phyloP scores from a whole-genome alignment of 371 early-diverging fungal species.

The Mortierella sp. region DNA sequence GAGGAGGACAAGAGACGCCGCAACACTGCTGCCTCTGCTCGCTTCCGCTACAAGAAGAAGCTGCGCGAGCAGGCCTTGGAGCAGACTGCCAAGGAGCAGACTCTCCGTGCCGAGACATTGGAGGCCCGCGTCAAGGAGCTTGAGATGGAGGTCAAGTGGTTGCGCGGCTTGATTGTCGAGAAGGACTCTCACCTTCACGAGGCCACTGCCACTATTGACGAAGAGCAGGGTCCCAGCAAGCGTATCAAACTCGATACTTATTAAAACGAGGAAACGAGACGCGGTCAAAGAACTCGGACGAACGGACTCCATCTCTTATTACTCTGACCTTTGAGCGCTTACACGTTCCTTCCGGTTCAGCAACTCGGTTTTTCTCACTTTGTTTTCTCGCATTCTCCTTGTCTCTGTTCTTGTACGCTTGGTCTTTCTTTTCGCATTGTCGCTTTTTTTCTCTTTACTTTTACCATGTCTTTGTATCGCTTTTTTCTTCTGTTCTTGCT shows the following conservation, averaged over 20 bases:
- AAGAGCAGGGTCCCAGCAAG: conserved; percentile 33
- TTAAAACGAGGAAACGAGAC: conserved; percentile 25
- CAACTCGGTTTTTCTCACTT: not conserved
- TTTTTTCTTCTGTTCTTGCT: not conserved
- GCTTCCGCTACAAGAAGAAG: conserved; percentile 97
- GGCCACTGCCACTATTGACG: conserved; percentile 41
- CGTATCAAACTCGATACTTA: conserved; percentile 56
- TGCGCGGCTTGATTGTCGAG: conserved; percentile 89
- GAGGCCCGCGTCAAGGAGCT: conserved; percentile 85
- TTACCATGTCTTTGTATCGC: not conserved
- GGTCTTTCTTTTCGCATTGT: not conserved
- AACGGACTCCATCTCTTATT: not conserved
- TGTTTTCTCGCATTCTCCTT: not conserved
- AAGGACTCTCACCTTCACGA: conserved; percentile 70
- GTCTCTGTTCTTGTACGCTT: not conserved
- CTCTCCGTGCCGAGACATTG: conserved; percentile 78
- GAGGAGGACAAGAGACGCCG: conserved; percentile 91
- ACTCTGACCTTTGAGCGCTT: not conserved
- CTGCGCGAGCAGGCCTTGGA: conserved; percentile 89
- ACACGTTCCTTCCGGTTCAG: not conserved
- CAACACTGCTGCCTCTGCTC: conserved; percentile 96
- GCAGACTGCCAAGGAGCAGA: conserved; percentile 86
- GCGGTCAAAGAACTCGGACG: not conserved
- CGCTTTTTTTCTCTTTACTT: not conserved
- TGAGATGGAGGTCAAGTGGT: conserved; percentile 92